phyloP scores from a whole-genome alignment of 331 rosid species.

The Pyrus hybrid region DNA sequence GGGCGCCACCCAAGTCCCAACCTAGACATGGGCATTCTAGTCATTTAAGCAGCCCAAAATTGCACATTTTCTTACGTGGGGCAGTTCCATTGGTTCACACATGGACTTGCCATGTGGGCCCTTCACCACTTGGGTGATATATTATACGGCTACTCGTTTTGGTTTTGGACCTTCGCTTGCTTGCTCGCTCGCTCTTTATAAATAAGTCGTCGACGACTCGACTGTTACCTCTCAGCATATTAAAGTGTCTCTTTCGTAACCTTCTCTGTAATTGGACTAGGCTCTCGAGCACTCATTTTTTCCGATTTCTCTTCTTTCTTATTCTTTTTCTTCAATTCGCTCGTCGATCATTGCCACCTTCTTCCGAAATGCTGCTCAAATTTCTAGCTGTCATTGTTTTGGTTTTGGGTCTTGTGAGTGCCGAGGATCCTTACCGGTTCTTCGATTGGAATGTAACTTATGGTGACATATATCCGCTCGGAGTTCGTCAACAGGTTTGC shows the following conservation, averaged over 20 bases:
- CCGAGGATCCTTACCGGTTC: constrained; percentile 67
- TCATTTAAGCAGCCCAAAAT: not conserved
- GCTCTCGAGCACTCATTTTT: not conserved
- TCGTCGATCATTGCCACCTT: not conserved
- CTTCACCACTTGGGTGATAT: not conserved
- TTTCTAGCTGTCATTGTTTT: constrained; percentile 5
- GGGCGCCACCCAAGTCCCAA: not conserved
- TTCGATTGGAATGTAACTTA: constrained; percentile 73
- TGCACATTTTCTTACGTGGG: not conserved
- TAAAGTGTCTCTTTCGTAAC: not conserved
- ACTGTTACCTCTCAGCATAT: not conserved
- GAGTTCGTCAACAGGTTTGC: constrained; percentile 56
- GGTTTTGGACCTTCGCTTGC: not conserved
- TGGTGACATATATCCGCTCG: constrained; percentile 68
- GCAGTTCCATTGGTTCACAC: not conserved
- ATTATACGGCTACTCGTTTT: not conserved
- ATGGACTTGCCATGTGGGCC: not conserved
- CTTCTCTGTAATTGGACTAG: not conserved
- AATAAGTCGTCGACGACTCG: not conserved
- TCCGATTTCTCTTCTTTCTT: not conserved
- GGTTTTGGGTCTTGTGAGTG: constrained; percentile 9
- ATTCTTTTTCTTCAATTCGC: not conserved
- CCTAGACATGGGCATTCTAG: not conserved
- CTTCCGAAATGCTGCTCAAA: constrained; percentile 12
- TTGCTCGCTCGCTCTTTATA: not conserved